These are phyloP conservation scores for Trifolium pratense DNA, from an alignment of 306 rosid species.

Conservation along the genomic window DNA sequence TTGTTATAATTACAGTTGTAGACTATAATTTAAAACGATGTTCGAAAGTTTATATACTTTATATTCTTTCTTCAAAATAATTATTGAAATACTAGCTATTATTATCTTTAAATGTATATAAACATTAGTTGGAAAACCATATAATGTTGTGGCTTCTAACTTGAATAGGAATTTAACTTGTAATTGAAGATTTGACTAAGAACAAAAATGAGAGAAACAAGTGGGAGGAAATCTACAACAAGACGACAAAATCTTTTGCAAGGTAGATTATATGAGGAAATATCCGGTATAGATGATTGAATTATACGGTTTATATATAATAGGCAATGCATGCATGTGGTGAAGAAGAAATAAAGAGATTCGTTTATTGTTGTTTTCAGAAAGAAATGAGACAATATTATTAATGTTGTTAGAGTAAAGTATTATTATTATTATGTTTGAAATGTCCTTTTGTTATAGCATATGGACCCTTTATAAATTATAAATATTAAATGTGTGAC, in stretches of 20 bases:
- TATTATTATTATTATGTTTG: slow-evolving; percentile 15
- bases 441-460: slow-evolving; percentile 6
- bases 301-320: slow-evolving; percentile 33
- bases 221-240: background rate
- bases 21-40: background rate
- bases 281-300: slow-evolving; percentile 8
- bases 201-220: background rate
- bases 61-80: slow-evolving; percentile 3
- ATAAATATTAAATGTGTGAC: slow-evolving; percentile 37
- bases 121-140: no score
- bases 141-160: background rate
- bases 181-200: background rate
- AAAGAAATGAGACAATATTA: slow-evolving; percentile 30
- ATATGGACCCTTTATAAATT: slow-evolving; percentile 35
- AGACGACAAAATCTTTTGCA: background rate
- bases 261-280: slow-evolving; percentile 34
- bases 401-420: slow-evolving; percentile 37
- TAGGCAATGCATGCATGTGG: slow-evolving; percentile 49
- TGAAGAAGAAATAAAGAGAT: slow-evolving; percentile 29
- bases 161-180: background rate
- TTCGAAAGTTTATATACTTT: background rate
- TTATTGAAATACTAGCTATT: background rate
- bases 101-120: no score
- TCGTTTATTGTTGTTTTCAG: slow-evolving; percentile 9
- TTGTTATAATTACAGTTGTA: no score